Evolutionary conservation across 768 basidiomycete genomes (phyloP).

Genomic region (Kwoniella bestiolae): DNA sequence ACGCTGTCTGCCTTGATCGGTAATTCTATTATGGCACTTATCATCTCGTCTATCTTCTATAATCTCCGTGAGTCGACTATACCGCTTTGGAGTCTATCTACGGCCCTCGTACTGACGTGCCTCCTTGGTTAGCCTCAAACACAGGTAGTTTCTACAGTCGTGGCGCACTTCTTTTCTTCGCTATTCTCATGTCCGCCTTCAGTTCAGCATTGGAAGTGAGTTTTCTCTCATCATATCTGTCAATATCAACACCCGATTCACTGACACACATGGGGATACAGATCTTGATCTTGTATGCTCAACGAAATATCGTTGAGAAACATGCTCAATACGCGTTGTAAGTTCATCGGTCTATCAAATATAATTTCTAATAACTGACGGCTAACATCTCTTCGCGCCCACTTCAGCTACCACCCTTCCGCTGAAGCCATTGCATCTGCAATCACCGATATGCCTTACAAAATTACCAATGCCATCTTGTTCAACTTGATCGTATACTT

Average conservation of each 20-base stretch:
- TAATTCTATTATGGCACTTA: slow-evolving; percentile 51
- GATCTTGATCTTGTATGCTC: slow-evolving; percentile 58
- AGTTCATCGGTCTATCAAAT: neutral
- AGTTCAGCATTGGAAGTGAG: slow-evolving; percentile 54
- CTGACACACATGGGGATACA: neutral
- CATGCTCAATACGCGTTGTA: slow-evolving; percentile 61
- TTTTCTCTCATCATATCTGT: neutral
- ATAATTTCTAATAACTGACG: neutral
- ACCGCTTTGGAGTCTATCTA: too few species aligned
- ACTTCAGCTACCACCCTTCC: slow-evolving; percentile 62
- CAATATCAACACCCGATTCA: neutral
- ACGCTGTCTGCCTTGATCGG: slow-evolving; percentile 52
- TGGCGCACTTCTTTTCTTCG: slow-evolving; percentile 57
- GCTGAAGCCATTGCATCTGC: slow-evolving; percentile 56
- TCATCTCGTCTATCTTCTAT: slow-evolving; percentile 55
- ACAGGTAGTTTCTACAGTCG: slow-evolving; percentile 49
- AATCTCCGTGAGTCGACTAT: slow-evolving; percentile 43
- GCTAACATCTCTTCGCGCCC: neutral
- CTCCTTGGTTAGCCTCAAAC: slow-evolving; percentile 17
- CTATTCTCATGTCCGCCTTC: slow-evolving; percentile 66
- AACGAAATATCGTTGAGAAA: slow-evolving; percentile 60
- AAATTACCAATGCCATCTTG: slow-evolving; percentile 46
- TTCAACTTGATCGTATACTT: slow-evolving; percentile 60
- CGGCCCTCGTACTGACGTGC: too few species aligned
- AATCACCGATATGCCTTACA: slow-evolving; percentile 56